Evolutionary conservation across 2,329 filamentous ascomycete species (phyloP), one percentile per base, ranked within the genome.

Genomic region (Meredithiella fracta): DNA sequence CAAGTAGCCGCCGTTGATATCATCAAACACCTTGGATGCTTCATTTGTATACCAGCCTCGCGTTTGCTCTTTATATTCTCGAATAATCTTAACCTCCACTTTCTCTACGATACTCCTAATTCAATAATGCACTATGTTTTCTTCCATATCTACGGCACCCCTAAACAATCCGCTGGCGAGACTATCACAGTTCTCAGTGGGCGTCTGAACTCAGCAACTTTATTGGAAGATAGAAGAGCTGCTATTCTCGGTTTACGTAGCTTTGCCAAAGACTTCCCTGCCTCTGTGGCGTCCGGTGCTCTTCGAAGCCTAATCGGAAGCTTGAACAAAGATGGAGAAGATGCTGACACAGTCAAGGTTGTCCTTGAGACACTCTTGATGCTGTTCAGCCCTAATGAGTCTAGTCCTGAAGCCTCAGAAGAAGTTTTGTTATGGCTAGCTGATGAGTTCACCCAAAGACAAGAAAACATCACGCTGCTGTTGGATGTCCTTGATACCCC

Each of bases 371-470:
- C 94, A 47, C 73, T 98, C 63, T 74, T 97, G 66, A 91, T 94
- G 82, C 81, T 98, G 42, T 97, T 97, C 67, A 81, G 70, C 60
- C 80, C 80, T 42, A 82, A 82, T 62, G 73, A 77, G 62, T 72
- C 74, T 65, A 94, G 87, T 74, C 78, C 88, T 31, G 91, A 97
- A 75, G 88, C 91, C 55, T 95, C 91, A 14, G 91, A 97, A 61
- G 92, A 98, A 69, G 94, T 98, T 63, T 85, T 85, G 17, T 73
- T 97, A 26, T 98, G 92, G 89, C 76, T 98, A 58, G 92, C 92
- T 55, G 92, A 98, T 69, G 91, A 97, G 68, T 98, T 98, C 67
- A 96, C 92, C 34, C 90, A 95, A 74, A 83, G 87, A 60, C 90
- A 96, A 78, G 91, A 97, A 70, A 97, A 98, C 67, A 91, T 96